phyloP scores from a whole-genome alignment of 164 flowering plant species.

The Stephania cephalantha region DNA sequence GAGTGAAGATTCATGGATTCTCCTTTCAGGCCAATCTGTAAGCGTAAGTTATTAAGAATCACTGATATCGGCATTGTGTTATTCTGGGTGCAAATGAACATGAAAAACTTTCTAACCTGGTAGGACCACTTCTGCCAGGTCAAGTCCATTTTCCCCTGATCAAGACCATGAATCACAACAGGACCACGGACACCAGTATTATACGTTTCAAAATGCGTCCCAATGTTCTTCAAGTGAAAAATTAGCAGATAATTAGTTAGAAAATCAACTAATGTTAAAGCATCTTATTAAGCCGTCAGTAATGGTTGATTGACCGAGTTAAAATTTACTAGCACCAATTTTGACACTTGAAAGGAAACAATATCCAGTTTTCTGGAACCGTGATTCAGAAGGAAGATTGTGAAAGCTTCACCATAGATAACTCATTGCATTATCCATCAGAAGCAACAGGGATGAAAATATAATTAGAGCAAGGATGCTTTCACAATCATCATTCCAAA shows the following conservation, averaged over 20 bases:
- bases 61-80: neutral
- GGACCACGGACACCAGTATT: constrained; percentile 76
- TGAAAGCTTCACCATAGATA: too few species aligned
- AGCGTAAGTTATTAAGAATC: constrained; percentile 1
- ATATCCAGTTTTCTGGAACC: too few species aligned
- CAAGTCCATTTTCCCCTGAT: constrained; percentile 61
- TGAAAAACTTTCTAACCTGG: constrained; percentile 40
- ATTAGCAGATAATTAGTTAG: neutral
- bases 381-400: too few species aligned
- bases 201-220: constrained; percentile 77
- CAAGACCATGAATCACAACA: constrained; percentile 62
- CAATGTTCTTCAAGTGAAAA: constrained; percentile 56
- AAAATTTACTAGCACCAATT: neutral
- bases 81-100: neutral
- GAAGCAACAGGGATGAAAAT: neutral
- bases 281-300: neutral
- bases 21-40: constrained; percentile 84
- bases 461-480: too few species aligned
- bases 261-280: neutral
- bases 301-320: neutral
- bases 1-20: constrained; percentile 69
- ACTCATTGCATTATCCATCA: neutral
- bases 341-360: neutral
- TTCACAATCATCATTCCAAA: too few species aligned
- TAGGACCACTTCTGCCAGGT: constrained; percentile 88